Evolutionary conservation across 2,329 filamentous ascomycete species (phyloP).

Genomic region (Emmonsiellopsis sp.): DNA sequence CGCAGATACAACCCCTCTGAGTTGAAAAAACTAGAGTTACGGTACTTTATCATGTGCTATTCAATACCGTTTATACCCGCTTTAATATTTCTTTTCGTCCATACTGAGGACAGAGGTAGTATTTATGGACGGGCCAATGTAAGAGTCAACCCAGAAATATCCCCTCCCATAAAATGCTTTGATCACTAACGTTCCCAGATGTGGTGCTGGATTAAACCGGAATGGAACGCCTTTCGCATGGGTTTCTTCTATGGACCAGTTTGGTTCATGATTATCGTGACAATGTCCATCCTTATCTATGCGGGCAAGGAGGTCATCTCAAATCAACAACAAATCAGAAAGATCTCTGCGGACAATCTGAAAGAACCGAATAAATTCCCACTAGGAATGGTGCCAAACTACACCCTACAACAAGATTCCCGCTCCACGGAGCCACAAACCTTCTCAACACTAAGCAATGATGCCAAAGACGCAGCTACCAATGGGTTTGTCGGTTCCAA

Average conservation of each 20-base stretch:
- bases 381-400: no score
- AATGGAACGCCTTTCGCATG: slow-evolving; percentile 65
- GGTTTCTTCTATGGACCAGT: slow-evolving; percentile 57
- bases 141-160: slow-evolving; percentile 15
- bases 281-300: slow-evolving; percentile 32
- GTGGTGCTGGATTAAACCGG: slow-evolving; percentile 68
- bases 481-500: no score
- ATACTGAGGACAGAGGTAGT: slow-evolving; percentile 41
- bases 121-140: slow-evolving; percentile 66
- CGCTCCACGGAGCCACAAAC: no score
- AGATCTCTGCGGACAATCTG: neutral
- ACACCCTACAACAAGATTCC: no score
- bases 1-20: slow-evolving; percentile 57
- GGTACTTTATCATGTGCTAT: slow-evolving; percentile 62
- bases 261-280: slow-evolving; percentile 33
- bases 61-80: slow-evolving; percentile 63
- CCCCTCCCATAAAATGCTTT: no score
- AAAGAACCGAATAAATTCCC: neutral
- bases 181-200: slow-evolving; percentile 35
- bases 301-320: slow-evolving; percentile 33
- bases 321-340: slow-evolving; percentile 34
- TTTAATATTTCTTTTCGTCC: slow-evolving; percentile 58
- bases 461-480: no score
- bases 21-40: slow-evolving; percentile 59
- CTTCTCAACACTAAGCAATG: no score